Base-by-base conservation (phyloP, 148 eudicot genomes). In the Persicaria maculosa region DNA sequence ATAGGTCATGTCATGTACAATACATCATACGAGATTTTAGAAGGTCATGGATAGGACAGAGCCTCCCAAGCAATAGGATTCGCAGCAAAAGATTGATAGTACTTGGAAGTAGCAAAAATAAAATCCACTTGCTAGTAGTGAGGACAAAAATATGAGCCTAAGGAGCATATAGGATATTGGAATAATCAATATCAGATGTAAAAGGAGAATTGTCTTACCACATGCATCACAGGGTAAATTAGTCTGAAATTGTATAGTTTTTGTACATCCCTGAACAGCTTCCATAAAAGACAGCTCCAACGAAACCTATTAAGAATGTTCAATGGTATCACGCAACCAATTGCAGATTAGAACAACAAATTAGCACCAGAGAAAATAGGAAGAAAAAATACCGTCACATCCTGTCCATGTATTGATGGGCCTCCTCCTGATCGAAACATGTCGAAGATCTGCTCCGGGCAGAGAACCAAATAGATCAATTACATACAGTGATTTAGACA, bases 181-280 rank as follows among this genome's bases (percentile, higher is more conserved):
- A 31, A 31, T 31, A 57, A 19, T 19, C 36, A 31, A 48, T 55
- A 70, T 65, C 76, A 59, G 36, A 50, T 64, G 57, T 19, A 71
- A 3, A 16, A 44, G 31, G 7, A 7, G 48, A 14, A 50, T 47
- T 48, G 57, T 61, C 82, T 79, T 92, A 95, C 99, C 94, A 85
- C 99, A 95, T 72, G 94, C 81, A 73, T 86, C 88, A 79, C 99
- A 95, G 76, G 88, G 86, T 84, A 92, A 79, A 70, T 88, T 88
- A 52, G 97, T 85, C 77, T 81, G 83, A 79, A 86, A 85, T 9
- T 86, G 77, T 48, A 95, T 57, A 69, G 86, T 88, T 84, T 86
- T 95, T 46, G 85, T 80, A 79, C 99, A 95, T 72, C 99, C 99
- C 78, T 88, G 97, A 73, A 95, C 97, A 82, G 99, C 99, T 88